Evolutionary conservation across 1,139 yeast species (phyloP).

Genomic region (Debaryomycetaceae sp.): DNA sequence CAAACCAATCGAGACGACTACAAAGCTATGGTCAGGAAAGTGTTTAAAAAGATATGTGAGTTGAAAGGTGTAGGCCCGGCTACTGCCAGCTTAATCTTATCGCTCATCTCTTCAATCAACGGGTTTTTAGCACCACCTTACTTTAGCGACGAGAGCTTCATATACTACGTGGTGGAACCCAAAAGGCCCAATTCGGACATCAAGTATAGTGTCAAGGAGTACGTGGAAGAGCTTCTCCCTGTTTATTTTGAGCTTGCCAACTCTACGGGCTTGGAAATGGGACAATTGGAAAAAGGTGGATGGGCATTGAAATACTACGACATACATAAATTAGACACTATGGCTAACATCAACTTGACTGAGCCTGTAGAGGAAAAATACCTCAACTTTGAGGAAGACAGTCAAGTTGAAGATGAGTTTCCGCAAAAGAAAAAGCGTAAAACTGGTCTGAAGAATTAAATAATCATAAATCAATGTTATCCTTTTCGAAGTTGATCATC

Average conservation of each 20-base stretch:
- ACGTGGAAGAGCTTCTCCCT: constrained; percentile 32
- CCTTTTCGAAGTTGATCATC: constrained; percentile 38
- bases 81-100: constrained; percentile 43
- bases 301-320: constrained; percentile 36
- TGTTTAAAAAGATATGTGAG: constrained; percentile 29
- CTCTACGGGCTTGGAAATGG: constrained; percentile 11
- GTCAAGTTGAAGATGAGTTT: constrained; percentile 1
- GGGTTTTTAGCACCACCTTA: constrained; percentile 37
- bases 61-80: constrained; percentile 52
- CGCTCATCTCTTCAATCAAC: constrained; percentile 23
- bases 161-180: constrained; percentile 31
- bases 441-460: background rate
- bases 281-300: constrained; percentile 30
- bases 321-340: constrained; percentile 18
- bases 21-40: constrained; percentile 14
- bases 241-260: constrained; percentile 13
- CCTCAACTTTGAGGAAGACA: constrained; percentile 1
- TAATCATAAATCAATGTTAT: constrained; percentile 27
- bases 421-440: constrained; percentile 4
- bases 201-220: constrained; percentile 43
- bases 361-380: constrained; percentile 6
- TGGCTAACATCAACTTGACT: constrained; percentile 22
- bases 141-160: constrained; percentile 47
- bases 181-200: constrained; percentile 28
- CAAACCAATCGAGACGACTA: constrained; percentile 11